Evolutionary conservation across 192 early-diverging fungal genomes (phyloP).

Genomic region (Gaertneriomyces semiglobifer): DNA sequence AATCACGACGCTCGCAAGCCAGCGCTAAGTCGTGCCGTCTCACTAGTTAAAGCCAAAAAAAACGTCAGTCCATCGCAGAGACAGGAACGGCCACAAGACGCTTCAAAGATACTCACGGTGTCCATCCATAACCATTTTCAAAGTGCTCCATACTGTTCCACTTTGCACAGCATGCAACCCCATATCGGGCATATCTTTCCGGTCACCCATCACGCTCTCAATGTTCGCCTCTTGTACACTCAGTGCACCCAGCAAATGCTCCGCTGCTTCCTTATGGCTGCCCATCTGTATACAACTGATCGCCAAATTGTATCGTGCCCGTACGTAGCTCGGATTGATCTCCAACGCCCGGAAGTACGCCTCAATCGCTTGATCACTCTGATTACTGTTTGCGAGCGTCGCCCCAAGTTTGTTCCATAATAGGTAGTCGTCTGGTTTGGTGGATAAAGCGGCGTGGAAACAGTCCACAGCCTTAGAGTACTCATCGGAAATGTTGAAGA

Average conservation of each 20-base stretch:
- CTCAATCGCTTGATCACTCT: conserved; percentile 74
- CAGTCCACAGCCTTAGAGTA: conserved; percentile 97
- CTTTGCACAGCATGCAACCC: conserved; percentile 35
- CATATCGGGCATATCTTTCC: conserved; percentile 37
- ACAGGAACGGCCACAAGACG: neutral
- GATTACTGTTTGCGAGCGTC: conserved; percentile 86
- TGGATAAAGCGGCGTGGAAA: conserved; percentile 85
- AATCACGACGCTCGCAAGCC: conserved; percentile 72
- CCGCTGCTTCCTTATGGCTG: conserved; percentile 84
- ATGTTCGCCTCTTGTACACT: conserved; percentile 65
- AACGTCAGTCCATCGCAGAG: neutral
- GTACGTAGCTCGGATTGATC: conserved; percentile 91
- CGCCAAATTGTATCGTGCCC: conserved; percentile 94
- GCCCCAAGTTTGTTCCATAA: conserved; percentile 98
- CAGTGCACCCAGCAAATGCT: conserved; percentile 87
- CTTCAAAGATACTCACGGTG: conserved; percentile 60
- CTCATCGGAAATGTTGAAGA: conserved; percentile 92
- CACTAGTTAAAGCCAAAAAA: conserved; percentile 48
- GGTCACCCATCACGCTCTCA: conserved; percentile 29
- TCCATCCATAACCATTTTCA: conserved; percentile 61
- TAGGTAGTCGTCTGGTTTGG: conserved; percentile 85
- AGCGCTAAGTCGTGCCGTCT: conserved; percentile 76
- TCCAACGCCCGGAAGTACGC: conserved; percentile 93
- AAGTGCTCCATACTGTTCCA: conserved; percentile 77
- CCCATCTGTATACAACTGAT: conserved; percentile 87